phyloP scores from a whole-genome alignment of 352 stramenopile genomes.

The Phytophthora chlamydospora region DNA sequence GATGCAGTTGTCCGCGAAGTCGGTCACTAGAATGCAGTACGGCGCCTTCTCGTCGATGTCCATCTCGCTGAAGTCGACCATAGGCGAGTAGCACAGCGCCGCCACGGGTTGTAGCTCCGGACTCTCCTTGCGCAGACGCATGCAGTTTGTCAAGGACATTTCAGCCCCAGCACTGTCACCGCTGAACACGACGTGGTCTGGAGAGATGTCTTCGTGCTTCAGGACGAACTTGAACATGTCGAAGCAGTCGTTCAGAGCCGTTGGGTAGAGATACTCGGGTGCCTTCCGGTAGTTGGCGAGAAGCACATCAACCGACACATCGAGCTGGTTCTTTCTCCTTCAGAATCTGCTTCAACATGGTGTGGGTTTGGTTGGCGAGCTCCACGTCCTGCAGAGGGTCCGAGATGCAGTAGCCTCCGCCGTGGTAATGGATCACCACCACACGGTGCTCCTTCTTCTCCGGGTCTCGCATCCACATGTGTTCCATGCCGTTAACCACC shows the following conservation, averaged over 20 bases:
- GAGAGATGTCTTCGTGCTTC: constrained; percentile 17
- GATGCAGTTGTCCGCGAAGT: constrained; percentile 32
- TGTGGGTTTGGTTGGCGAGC: constrained; percentile 29
- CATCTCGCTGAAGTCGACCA: constrained; percentile 16
- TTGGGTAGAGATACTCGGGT: constrained; percentile 36
- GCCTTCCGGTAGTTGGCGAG: constrained; percentile 32
- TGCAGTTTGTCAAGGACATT: constrained; percentile 31
- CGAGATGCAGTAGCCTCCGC: constrained; percentile 40
- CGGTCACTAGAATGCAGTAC: constrained; percentile 28
- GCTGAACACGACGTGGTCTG: constrained; percentile 36
- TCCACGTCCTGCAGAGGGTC: constrained; percentile 29
- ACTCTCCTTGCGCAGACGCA: constrained; percentile 23
- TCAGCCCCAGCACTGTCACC: constrained; percentile 50
- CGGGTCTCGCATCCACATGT: constrained; percentile 39
- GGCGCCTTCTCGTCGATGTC: constrained; percentile 18
- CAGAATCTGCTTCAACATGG: constrained; percentile 29
- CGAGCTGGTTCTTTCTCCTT: constrained; percentile 25
- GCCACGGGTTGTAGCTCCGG: constrained; percentile 19
- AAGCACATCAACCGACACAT: constrained; percentile 27
- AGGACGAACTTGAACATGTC: constrained; percentile 45
- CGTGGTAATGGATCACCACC: constrained; percentile 51
- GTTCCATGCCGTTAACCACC: constrained; percentile 34
- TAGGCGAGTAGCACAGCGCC: constrained; percentile 23
- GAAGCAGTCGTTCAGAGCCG: constrained; percentile 40
- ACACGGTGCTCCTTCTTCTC: constrained; percentile 21